Conservation (phyloP, 345 rosid species). For the Cardamine occulta region DNA sequence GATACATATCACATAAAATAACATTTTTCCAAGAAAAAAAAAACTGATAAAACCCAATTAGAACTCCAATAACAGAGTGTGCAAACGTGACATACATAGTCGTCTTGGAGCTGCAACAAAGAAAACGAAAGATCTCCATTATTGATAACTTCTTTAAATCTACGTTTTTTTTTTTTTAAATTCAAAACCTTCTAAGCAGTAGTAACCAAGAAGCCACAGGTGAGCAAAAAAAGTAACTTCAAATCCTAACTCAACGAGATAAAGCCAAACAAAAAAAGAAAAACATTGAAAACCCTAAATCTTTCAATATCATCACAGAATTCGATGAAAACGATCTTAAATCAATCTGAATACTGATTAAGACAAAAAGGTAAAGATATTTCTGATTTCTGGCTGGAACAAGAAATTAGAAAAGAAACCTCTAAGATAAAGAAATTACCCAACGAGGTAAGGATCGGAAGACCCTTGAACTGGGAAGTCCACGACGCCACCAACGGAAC, state of each 20-base stretch:
- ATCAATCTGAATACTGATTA: background rate
- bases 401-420: slow-evolving; percentile 19
- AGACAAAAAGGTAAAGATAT: background rate
- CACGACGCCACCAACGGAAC: slow-evolving; percentile 58
- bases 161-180: background rate
- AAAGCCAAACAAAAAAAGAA: background rate
- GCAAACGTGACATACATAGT: slow-evolving; percentile 45
- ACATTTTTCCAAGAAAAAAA: background rate
- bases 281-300: slow-evolving; percentile 5
- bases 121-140: slow-evolving; percentile 26
- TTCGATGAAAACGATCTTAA: slow-evolving; percentile 14
- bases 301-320: slow-evolving; percentile 4
- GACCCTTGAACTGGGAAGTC: slow-evolving; percentile 73
- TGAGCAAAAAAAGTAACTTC: background rate
- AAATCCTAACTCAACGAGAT: slow-evolving; percentile 1
- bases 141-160: slow-evolving; percentile 7
- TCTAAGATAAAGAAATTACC: slow-evolving; percentile 51
- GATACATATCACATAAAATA: slow-evolving; percentile 27
- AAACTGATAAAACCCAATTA: slow-evolving; percentile 24
- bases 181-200: background rate
- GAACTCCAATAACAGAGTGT: slow-evolving; percentile 42
- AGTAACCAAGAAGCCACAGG: background rate
- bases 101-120: slow-evolving; percentile 48
- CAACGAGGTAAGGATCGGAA: slow-evolving; percentile 82
- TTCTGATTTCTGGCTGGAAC: background rate